Evolutionary conservation across 352 stramenopile species (phyloP).

Genomic region (Pythium aristosporum): DNA sequence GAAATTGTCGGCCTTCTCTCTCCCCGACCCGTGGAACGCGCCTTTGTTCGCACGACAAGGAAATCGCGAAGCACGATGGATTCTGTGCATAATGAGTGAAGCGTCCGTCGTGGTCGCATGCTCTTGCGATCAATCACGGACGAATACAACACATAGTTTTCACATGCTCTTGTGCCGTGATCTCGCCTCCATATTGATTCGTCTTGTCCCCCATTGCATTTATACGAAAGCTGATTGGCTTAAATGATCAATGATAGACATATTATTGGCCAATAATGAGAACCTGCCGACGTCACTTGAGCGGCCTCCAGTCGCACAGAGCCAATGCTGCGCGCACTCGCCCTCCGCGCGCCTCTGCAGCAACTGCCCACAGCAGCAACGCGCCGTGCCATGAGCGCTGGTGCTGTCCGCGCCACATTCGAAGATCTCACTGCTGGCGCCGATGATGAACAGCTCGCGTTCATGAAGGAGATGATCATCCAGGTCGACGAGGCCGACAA

Average conservation of each 20-base stretch:
- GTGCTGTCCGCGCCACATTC: slow-evolving; percentile 39
- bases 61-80: neutral
- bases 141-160: neutral
- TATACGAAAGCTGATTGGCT: slow-evolving; percentile 1
- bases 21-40: slow-evolving; percentile 25
- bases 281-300: slow-evolving; percentile 9
- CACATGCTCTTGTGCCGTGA: neutral
- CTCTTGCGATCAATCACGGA: slow-evolving; percentile 14
- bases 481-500: slow-evolving; percentile 84
- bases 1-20: slow-evolving; percentile 29
- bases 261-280: slow-evolving; percentile 14
- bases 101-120: neutral
- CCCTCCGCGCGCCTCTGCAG: slow-evolving; percentile 3
- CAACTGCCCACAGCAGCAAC: neutral
- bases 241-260: neutral
- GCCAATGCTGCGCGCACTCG: slow-evolving; percentile 12
- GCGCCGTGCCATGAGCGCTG: slow-evolving; percentile 22
- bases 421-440: slow-evolving; percentile 65
- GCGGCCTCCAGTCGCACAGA: slow-evolving; percentile 1
- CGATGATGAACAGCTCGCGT: slow-evolving; percentile 78
- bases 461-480: slow-evolving; percentile 92
- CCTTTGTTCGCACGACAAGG: neutral
- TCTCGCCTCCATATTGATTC: neutral
- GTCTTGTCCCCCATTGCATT: neutral
- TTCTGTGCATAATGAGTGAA: neutral